Base-by-base conservation (phyloP, 139 green algal species). In the Coccomyxa sp. region DNA sequence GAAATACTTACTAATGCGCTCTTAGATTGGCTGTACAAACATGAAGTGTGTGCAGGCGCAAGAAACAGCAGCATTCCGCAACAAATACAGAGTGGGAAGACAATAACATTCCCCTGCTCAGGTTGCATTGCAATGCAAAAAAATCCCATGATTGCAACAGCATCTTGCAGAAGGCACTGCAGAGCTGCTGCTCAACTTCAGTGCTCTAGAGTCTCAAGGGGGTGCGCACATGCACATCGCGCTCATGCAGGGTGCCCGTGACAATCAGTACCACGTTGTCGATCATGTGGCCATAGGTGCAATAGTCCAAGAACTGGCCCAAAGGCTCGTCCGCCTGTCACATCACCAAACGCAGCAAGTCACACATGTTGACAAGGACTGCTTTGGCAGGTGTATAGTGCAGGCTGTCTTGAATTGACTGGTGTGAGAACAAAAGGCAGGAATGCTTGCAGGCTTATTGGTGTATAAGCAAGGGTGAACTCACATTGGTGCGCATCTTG, bases 211-310 rank as follows among this genome's bases (percentile, higher is more conserved):
- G 38, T 51, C 38, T 51, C 38, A 51, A 7, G 38, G 38, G 38
- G 3, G 38, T 11, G 38, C 87, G 0, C 59, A 96, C 95, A 89
- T 95, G 91, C 78, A 99, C 95, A 85, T 98, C 96, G 1, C 97
- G 87, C 85, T 99, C 96, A 82, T 99, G 96, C 76, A 99, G 90
- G 16, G 95, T 96, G 13, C 97, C 97, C 14, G 96, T 98, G 14
- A 99, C 97, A 23, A 99, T 98, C 0, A 99, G 93, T 58, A 99
- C 95, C 28, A 99, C 95, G 82, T 99, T 99, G 90, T 99, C 97
- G 78, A 99, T 99, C 97, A 99, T 99, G 89, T 99, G 96, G 0
- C 96, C 96, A 78, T 98, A 98, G 16, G 96, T 99, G 90, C 97
- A 98, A 86, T 98, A 98, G 84, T 99, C 96, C 82, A 99, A 90